These are phyloP conservation scores for Verbena officinalis DNA, from an alignment of 257 asterid species.

Conservation along the genomic window DNA sequence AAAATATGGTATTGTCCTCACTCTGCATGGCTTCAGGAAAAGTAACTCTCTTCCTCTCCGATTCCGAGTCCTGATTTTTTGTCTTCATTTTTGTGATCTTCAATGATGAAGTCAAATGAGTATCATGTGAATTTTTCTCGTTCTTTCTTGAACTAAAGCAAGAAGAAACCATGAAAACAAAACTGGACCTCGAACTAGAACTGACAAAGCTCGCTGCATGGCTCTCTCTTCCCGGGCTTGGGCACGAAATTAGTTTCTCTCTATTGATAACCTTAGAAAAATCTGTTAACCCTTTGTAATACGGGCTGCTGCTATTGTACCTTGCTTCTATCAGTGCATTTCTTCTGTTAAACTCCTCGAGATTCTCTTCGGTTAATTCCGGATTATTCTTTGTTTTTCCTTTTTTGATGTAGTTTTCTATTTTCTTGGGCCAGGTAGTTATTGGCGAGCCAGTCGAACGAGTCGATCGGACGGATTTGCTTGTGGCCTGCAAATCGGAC, in stretches of 20 bases:
- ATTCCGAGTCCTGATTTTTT: constrained; percentile 24
- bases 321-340: constrained; percentile 41
- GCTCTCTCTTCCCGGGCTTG: constrained; percentile 53
- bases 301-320: constrained; percentile 54
- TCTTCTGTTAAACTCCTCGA: constrained; percentile 52
- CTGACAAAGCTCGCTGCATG: constrained; percentile 39
- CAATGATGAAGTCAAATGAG: constrained; percentile 10
- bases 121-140: constrained; percentile 26
- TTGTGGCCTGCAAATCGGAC: constrained; percentile 27
- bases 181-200: constrained; percentile 42
- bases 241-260: constrained; percentile 46
- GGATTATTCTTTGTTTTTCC: constrained; percentile 41
- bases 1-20: constrained; percentile 15
- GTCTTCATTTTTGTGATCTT: constrained; percentile 30
- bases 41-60: constrained; percentile 32
- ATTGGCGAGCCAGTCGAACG: constrained; percentile 49
- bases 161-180: constrained; percentile 46
- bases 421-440: constrained; percentile 46
- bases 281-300: constrained; percentile 70
- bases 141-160: constrained; percentile 42
- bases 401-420: constrained; percentile 26
- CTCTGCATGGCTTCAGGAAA: constrained; percentile 21
- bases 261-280: constrained; percentile 46
- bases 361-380: constrained; percentile 41
- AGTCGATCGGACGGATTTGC: constrained; percentile 39